A percentile compares a stretch with the other conserved stretches of the same genome.
Conservation (phyloP, 768 basidiomycete genomes). For the Hortiboletus flavorubellus region DNA sequence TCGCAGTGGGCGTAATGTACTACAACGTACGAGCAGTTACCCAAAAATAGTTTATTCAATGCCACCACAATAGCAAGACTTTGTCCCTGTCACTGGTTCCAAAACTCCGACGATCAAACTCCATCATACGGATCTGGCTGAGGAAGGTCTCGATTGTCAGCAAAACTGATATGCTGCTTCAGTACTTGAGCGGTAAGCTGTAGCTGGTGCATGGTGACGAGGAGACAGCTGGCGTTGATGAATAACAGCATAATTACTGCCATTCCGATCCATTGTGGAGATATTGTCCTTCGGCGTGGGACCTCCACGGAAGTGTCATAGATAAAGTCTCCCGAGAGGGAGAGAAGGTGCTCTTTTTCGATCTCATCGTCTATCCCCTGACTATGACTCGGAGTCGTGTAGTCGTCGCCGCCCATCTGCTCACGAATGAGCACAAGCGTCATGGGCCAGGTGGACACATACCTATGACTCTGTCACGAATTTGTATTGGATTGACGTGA, state of each 20-base stretch:
- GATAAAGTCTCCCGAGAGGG: slow-evolving; percentile 1
- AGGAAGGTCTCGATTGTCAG: slow-evolving; percentile 28
- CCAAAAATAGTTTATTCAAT: slow-evolving; percentile 1
- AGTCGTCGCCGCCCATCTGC: slow-evolving; percentile 18
- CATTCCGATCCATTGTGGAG: slow-evolving; percentile 11
- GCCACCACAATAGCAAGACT: neutral
- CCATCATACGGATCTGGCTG: slow-evolving; percentile 32
- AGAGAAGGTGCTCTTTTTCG: slow-evolving; percentile 17
- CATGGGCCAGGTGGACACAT: neutral
- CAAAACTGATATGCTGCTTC: slow-evolving; percentile 15
- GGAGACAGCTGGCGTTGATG: slow-evolving; percentile 23
- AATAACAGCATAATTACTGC: slow-evolving; percentile 21
- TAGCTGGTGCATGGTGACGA: slow-evolving; percentile 17
- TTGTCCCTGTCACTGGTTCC: neutral
- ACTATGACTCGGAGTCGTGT: slow-evolving; percentile 2
- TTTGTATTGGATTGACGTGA: no score
- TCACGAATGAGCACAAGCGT: neutral
- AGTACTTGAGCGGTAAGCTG: slow-evolving; percentile 15
- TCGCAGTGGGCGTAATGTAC: neutral
- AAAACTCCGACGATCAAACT: slow-evolving; percentile 12
- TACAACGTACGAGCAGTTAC: neutral
- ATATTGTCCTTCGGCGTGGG: neutral
- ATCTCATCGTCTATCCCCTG: slow-evolving; percentile 11
- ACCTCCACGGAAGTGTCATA: slow-evolving; percentile 2
- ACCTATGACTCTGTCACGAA: neutral